phyloP scores from a whole-genome alignment of 202 grass and related monocot species.

The Hordeum pubiflorum region DNA sequence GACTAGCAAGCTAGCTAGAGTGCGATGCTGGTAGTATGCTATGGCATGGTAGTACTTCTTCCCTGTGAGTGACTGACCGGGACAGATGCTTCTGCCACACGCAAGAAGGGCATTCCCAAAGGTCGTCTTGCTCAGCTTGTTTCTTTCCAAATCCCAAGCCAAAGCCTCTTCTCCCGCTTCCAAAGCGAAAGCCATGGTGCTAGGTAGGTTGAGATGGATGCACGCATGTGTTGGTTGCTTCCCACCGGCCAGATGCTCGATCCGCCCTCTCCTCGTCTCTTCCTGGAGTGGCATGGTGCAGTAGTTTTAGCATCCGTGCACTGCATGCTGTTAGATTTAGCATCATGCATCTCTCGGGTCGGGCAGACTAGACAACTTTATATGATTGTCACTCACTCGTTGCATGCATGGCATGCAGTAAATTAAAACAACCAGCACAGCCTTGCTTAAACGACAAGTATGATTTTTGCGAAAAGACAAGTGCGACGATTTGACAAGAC shows the following conservation, averaged over 20 bases:
- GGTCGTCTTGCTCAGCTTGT: not conserved
- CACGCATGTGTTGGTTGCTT: not conserved
- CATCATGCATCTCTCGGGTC: not conserved
- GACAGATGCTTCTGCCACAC: slow-evolving; percentile 21
- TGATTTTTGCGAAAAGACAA: not conserved
- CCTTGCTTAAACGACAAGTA: not conserved
- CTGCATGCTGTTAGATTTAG: not conserved
- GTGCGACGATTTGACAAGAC: not conserved
- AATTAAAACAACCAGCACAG: not conserved
- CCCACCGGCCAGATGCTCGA: not conserved
- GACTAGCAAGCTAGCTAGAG: not conserved
- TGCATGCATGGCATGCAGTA: not conserved
- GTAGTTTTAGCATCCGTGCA: not conserved
- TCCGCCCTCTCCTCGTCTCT: not conserved
- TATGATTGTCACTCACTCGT: not conserved
- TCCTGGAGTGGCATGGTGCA: not conserved
- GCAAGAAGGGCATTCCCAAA: slow-evolving; percentile 20
- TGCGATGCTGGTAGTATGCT: not conserved
- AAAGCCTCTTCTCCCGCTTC: slow-evolving; percentile 17
- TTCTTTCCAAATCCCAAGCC: slow-evolving; percentile 5
- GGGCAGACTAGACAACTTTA: not conserved
- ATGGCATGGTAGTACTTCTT: not conserved
- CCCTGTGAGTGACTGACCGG: not conserved
- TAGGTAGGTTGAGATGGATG: not conserved
- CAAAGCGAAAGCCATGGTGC: slow-evolving; percentile 5